phyloP scores from a whole-genome alignment of 2,329 filamentous ascomycete genomes.

The Trichoderma guizhouense region DNA sequence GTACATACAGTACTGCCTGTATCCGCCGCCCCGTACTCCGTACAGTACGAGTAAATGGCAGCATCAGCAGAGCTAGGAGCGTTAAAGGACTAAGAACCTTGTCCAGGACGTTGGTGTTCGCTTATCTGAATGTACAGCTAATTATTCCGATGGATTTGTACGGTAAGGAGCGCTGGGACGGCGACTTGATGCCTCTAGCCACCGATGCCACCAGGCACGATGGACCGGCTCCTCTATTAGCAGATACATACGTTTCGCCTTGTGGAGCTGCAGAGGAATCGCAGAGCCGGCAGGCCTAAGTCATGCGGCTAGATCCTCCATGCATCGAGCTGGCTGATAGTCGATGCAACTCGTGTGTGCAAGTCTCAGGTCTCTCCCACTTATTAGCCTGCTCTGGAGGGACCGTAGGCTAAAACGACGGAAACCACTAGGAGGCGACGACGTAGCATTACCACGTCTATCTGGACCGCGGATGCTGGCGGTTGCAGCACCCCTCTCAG shows the following conservation, averaged over 20 bases:
- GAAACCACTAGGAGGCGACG: background rate
- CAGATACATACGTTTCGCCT: background rate
- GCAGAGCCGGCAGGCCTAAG: background rate
- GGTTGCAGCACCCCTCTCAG: slow-evolving; percentile 1
- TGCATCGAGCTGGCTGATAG: slow-evolving; percentile 2
- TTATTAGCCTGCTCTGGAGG: background rate
- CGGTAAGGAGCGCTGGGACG: background rate
- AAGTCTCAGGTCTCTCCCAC: background rate
- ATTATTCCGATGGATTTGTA: slow-evolving; percentile 12
- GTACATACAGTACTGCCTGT: background rate
- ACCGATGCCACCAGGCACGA: slow-evolving; percentile 9
- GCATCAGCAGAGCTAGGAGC: background rate
- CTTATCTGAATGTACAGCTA: slow-evolving; percentile 15
- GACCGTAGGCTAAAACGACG: background rate
- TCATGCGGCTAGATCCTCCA: slow-evolving; percentile 10
- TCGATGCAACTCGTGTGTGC: background rate
- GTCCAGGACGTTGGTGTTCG: slow-evolving; percentile 13
- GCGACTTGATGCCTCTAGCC: background rate
- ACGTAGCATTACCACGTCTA: background rate
- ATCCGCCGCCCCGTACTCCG: background rate
- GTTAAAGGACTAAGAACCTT: slow-evolving; percentile 9
- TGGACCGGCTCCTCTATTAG: background rate
- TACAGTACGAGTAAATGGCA: background rate
- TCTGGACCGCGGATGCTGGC: slow-evolving; percentile 11
- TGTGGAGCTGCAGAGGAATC: background rate